Percentiles rank a stretch among this genome's conserved stretches.
Evolutionary conservation across 1,284 basidiomycete genomes (phyloP).

Genomic region (Cerioporus squamosus): DNA sequence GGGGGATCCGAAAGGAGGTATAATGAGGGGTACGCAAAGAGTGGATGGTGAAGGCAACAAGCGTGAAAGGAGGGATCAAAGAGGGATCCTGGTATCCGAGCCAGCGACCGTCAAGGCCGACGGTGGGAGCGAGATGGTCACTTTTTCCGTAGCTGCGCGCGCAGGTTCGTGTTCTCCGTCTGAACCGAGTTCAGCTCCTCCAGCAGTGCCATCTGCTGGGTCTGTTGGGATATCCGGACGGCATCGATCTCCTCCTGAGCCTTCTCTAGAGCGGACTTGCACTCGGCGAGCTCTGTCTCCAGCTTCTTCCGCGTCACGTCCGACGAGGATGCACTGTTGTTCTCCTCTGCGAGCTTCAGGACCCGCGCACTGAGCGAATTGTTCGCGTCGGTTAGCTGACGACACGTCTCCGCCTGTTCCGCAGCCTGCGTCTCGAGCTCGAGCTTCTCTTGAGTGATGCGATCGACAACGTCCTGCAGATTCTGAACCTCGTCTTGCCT

Average conservation of each 20-base stretch:
- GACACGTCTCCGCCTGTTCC: constrained; percentile 72
- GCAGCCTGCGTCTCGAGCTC: constrained; percentile 72
- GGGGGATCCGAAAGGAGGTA: not conserved
- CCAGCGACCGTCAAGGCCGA: constrained; percentile 13
- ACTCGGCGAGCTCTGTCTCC: constrained; percentile 55
- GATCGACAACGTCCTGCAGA: constrained; percentile 66
- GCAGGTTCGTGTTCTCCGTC: constrained; percentile 71
- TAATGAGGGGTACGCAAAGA: not conserved
- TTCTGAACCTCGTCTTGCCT: constrained; percentile 75
- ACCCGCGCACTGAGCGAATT: constrained; percentile 73
- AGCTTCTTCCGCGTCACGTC: constrained; percentile 54
- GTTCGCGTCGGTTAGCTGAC: constrained; percentile 78
- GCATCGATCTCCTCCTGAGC: constrained; percentile 43
- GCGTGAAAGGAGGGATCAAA: not conserved
- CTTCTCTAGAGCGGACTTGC: constrained; percentile 45
- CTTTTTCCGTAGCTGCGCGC: constrained; percentile 62
- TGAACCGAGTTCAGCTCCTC: constrained; percentile 82
- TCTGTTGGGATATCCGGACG: constrained; percentile 69
- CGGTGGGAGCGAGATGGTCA: constrained; percentile 7
- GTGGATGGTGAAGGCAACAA: not conserved
- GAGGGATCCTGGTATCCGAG: not conserved
- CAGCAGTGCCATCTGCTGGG: constrained; percentile 70
- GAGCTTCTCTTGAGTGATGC: constrained; percentile 62
- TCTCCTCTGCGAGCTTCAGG: constrained; percentile 78
- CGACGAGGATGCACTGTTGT: constrained; percentile 57